Percentiles rank a stretch among this genome's conserved stretches.
Evolutionary conservation across 768 basidiomycete genomes (phyloP).

Genomic region (Cystobasidium tubakii): DNA sequence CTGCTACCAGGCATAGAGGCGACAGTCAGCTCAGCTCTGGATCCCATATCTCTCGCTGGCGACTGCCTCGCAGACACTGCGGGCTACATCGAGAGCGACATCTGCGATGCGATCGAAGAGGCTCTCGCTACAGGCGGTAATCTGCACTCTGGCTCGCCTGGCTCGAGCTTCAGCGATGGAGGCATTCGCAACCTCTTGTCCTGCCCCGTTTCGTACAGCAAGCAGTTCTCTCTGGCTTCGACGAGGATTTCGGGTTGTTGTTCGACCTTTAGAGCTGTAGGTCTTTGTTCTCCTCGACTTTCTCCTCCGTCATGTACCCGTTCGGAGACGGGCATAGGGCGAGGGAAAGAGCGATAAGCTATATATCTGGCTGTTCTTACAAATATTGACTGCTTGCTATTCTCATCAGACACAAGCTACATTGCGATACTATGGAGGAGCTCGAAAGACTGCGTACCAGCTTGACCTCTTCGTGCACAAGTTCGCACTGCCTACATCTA

Average conservation of each 20-base stretch:
- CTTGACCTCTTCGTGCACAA: conserved; percentile 35
- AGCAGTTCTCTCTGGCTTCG: conserved; percentile 31
- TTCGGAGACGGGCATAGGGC: too few species aligned
- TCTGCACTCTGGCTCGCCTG: background rate
- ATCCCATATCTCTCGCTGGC: conserved; percentile 27
- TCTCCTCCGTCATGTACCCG: background rate
- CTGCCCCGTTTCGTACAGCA: conserved; percentile 11
- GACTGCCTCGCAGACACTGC: conserved; percentile 11
- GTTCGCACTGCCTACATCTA: conserved; percentile 32
- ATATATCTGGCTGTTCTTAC: too few species aligned
- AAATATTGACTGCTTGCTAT: background rate
- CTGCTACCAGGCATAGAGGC: conserved; percentile 14
- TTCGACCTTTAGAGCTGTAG: conserved; percentile 27
- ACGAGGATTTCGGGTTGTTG: conserved; percentile 22
- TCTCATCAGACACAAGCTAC: conserved; percentile 22
- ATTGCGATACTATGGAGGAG: conserved; percentile 30
- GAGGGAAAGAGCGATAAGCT: background rate
- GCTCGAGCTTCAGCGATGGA: background rate
- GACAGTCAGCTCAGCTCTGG: conserved; percentile 28
- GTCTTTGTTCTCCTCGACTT: background rate
- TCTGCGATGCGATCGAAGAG: conserved; percentile 23
- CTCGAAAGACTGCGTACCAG: conserved; percentile 33
- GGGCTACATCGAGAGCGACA: conserved; percentile 20
- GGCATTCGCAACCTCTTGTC: background rate
- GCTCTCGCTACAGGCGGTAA: conserved; percentile 7